Conservation (phyloP, 441 rosid species). For the Flueggea neowawraea region DNA sequence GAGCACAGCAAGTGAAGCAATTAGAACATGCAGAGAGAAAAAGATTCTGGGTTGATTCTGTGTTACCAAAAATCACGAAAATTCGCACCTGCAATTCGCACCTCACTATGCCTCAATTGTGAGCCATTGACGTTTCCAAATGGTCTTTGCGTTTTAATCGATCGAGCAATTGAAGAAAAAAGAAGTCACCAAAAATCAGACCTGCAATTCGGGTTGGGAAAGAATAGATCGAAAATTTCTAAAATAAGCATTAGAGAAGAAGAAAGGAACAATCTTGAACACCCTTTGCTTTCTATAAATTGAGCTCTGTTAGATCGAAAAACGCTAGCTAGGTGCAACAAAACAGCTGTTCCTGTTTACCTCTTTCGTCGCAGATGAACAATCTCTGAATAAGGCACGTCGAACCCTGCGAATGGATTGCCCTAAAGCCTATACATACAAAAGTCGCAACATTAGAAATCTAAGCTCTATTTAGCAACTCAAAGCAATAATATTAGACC, state of each 20-base stretch:
- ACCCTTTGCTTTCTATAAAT: too few relatives aligned
- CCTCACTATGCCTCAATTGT: too few relatives aligned
- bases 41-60: not conserved
- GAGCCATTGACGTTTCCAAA: too few relatives aligned
- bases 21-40: not conserved
- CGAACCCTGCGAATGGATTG: conserved; percentile 30
- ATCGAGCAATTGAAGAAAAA: too few relatives aligned
- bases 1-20: not conserved
- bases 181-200: too few relatives aligned
- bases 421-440: conserved; percentile 21
- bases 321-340: not conserved
- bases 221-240: too few relatives aligned
- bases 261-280: too few relatives aligned
- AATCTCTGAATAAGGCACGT: conserved; percentile 32
- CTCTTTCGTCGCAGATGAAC: conserved; percentile 50
- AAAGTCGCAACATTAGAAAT: not conserved
- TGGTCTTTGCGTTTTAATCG: too few relatives aligned
- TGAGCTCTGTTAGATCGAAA: not conserved
- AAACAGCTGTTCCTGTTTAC: conserved; percentile 10
- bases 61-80: too few relatives aligned
- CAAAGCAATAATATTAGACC: not conserved
- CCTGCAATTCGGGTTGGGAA: too few relatives aligned
- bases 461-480: not conserved
- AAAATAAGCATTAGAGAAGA: too few relatives aligned
- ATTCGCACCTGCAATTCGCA: too few relatives aligned